These are phyloP conservation scores for Golubevia pallescens DNA, from an alignment of 1,284 basidiomycete genomes.

Conservation along the genomic window DNA sequence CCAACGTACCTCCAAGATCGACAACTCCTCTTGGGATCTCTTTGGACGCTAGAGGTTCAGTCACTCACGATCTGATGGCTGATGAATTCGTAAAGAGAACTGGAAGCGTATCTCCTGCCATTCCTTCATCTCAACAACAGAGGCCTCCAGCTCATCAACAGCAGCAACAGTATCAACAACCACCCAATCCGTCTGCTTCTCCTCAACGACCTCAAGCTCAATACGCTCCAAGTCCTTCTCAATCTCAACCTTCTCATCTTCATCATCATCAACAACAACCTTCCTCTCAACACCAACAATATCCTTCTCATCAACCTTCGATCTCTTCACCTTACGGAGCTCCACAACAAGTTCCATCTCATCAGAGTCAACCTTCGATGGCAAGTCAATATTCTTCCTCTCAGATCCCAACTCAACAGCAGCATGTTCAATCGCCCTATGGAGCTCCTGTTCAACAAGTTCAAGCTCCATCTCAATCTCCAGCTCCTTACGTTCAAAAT, in stretches of 20 bases:
- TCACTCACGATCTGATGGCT: slow-evolving; percentile 61
- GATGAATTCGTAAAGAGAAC: slow-evolving; percentile 45
- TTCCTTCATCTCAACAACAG: not conserved
- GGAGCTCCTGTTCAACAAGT: not conserved
- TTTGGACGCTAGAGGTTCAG: slow-evolving; percentile 52
- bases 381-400: slow-evolving; percentile 19
- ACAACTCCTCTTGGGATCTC: slow-evolving; percentile 52
- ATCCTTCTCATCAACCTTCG: slow-evolving; percentile 10
- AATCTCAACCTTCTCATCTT: not conserved
- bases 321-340: slow-evolving; percentile 4
- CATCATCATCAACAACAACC: slow-evolving; percentile 1
- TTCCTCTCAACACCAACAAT: slow-evolving; percentile 1
- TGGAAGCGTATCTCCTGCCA: slow-evolving; percentile 33
- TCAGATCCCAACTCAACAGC: not conserved
- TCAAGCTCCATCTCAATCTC: not conserved
- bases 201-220: not conserved
- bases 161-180: slow-evolving; percentile 18
- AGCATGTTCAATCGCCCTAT: not conserved
- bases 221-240: not conserved
- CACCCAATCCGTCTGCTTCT: slow-evolving; percentile 7
- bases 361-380: slow-evolving; percentile 37
- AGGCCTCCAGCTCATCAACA: slow-evolving; percentile 8
- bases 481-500: not conserved
- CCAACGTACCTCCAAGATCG: slow-evolving; percentile 31
- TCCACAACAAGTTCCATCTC: slow-evolving; percentile 20